Conservation (phyloP, 2,329 filamentous ascomycete genomes). For the Colletotrichum sp. region DNA sequence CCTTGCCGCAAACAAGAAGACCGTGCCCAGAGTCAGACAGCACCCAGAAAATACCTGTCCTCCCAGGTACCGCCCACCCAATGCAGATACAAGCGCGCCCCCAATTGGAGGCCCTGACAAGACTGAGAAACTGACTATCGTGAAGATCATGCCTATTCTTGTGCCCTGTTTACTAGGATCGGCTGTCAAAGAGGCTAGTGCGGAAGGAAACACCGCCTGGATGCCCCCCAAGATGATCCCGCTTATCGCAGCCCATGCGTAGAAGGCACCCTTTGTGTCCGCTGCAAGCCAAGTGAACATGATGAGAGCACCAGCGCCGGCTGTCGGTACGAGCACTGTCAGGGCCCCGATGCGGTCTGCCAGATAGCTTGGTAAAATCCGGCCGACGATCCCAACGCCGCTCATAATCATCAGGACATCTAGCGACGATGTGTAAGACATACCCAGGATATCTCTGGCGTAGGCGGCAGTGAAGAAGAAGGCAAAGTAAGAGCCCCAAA, state of each 20-base stretch:
- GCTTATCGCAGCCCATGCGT: constrained; percentile 31
- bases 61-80: constrained; percentile 23
- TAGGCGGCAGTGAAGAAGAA: constrained; percentile 64
- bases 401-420: constrained; percentile 57
- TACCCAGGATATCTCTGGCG: constrained; percentile 43
- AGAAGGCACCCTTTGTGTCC: constrained; percentile 25
- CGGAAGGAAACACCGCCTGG: constrained; percentile 38
- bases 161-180: constrained; percentile 46
- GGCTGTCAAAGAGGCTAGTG: constrained; percentile 42
- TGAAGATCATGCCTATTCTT: constrained; percentile 48
- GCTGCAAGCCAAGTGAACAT: constrained; percentile 35
- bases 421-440: constrained; percentile 37
- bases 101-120: constrained; percentile 44
- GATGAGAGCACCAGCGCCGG: constrained; percentile 22
- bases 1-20: constrained; percentile 17
- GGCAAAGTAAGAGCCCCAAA: constrained; percentile 59
- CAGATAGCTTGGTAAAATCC: constrained; percentile 51
- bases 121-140: constrained; percentile 44
- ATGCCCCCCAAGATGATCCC: constrained; percentile 30
- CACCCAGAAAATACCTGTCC: constrained; percentile 25
- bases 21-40: constrained; percentile 13
- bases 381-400: constrained; percentile 53
- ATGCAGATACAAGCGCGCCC: constrained; percentile 32
- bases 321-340: constrained; percentile 51
- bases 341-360: constrained; percentile 56